Evolutionary conservation across 768 basidiomycete species (phyloP).

Genomic region (Boletus tylopilopsis): DNA sequence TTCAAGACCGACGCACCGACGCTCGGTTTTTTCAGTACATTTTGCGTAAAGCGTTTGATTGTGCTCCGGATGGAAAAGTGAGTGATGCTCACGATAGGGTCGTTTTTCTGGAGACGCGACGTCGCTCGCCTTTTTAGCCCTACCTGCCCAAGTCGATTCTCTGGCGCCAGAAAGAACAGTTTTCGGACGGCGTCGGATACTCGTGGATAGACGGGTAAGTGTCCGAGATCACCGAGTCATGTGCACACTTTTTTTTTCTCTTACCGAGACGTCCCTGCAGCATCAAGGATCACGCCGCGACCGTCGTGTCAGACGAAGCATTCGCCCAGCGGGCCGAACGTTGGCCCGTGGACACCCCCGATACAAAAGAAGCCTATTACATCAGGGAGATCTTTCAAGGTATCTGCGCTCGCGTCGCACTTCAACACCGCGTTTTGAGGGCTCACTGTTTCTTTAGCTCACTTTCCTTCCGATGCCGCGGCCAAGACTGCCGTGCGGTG

Average conservation of each 20-base stretch:
- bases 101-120: neutral
- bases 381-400: conserved; percentile 92
- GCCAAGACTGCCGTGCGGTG: conserved; percentile 89
- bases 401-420: conserved; percentile 21
- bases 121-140: conserved; percentile 45
- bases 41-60: conserved; percentile 93
- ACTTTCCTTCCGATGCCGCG: conserved; percentile 84
- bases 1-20: conserved; percentile 9
- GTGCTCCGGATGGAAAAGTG: conserved; percentile 73
- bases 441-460: conserved; percentile 37
- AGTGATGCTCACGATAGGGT: neutral
- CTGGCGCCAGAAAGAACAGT: conserved; percentile 99
- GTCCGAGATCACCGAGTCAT: neutral
- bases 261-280: conserved; percentile 36
- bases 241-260: neutral
- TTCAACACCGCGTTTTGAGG: neutral
- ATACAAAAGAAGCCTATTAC: conserved; percentile 95
- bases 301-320: conserved; percentile 73
- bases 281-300: conserved; percentile 84
- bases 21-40: conserved; percentile 70
- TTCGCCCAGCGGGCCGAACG: conserved; percentile 70
- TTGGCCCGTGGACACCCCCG: conserved; percentile 78
- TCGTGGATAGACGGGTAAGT: conserved; percentile 96
- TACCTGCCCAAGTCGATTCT: conserved; percentile 93
- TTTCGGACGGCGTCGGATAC: conserved; percentile 98